Evolutionary conservation across 225 moss, liverwort and hornwort genomes (phyloP).

Genomic region (Physcomitrellopsis africana): DNA sequence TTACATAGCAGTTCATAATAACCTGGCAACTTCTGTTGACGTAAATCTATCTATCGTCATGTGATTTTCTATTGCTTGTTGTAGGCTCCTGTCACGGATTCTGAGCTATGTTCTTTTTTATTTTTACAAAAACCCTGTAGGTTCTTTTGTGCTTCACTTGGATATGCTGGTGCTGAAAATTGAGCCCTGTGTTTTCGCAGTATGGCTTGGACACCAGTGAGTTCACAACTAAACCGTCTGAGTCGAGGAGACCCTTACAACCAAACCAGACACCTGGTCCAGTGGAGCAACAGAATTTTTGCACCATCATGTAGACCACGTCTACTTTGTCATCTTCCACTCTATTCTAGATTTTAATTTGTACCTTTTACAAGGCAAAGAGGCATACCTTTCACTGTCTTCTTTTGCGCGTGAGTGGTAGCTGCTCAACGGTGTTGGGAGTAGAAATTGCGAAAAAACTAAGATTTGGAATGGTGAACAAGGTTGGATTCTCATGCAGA

Average conservation of each 20-base stretch:
- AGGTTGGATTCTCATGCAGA: constrained; percentile 24
- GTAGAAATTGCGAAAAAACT: constrained; percentile 24
- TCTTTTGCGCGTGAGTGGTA: constrained; percentile 11
- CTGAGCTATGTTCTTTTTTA: neutral
- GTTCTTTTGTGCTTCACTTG: neutral
- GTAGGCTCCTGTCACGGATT: neutral
- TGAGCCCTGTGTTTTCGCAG: constrained; percentile 42
- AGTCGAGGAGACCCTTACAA: constrained; percentile 64
- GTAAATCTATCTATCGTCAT: neutral
- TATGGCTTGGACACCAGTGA: constrained; percentile 86
- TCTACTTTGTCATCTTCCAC: constrained; percentile 22
- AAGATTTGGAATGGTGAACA: constrained; percentile 23
- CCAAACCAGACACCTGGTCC: constrained; percentile 53
- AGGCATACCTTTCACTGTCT: neutral
- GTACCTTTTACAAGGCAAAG: constrained; percentile 8
- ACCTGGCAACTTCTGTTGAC: too few species aligned
- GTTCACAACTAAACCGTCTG: constrained; percentile 77
- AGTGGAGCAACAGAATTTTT: constrained; percentile 79
- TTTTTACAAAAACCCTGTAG: neutral
- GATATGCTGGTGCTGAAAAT: neutral
- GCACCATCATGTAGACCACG: constrained; percentile 74
- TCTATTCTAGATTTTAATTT: constrained; percentile 3
- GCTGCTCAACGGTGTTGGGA: constrained; percentile 3
- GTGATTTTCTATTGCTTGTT: neutral
- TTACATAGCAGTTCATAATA: too few species aligned